Evolutionary conservation across 2,329 filamentous ascomycete species (phyloP), one percentile per base, ranked within the genome.

Genomic region (Penicillium sp.): DNA sequence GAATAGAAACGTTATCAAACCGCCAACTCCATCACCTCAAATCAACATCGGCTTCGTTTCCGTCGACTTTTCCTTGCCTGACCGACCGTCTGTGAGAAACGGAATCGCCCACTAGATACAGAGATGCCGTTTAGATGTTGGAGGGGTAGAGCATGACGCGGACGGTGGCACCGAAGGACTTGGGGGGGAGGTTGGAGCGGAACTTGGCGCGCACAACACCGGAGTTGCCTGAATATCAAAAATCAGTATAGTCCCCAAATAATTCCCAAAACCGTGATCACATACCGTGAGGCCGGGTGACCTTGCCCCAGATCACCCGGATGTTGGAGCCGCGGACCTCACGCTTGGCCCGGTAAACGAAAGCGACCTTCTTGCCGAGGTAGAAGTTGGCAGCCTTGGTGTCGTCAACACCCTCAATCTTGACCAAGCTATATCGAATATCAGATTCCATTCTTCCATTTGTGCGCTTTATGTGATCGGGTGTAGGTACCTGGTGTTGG

Each of bases 161-260:
- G 77, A 94, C 86, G 65, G 87, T 90, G 71, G 89, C 88, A 76
- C 90, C 89, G 80, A 97, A 96, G 70, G 87, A 89, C 80, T 90
- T 90, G 65, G 93, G 83, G 69, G 93, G 93, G 61, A 98, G 89
- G 74, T 95, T 95, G 77, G 82, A 81, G 73, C 85, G 78, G 84
- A 98, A 98, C 78, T 94, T 91, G 75, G 90, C 91, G 72, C 93
- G 86, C 71, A 98, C 93, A 68, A 96, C 87, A 68, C 93, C 93
- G 62, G 87, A 94, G 86, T 96, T 97, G 73, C 93, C 88, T 93
- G 51, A 53, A 34, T n/a, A 4, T 6, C 5, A 27, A 17, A 25
- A 26, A 17, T 16, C 23, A 23, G 20, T 9, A 23, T 14, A 13
- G 26, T 29, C 26, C 21, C 11, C 14, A 13, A 4, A 7, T 6